A percentile compares a stretch with the other conserved stretches of the same genome.
These are phyloP conservation scores for Gaertneriomyces semiglobifer DNA, from an alignment of 192 early-diverging fungal genomes.

Conservation along the genomic window DNA sequence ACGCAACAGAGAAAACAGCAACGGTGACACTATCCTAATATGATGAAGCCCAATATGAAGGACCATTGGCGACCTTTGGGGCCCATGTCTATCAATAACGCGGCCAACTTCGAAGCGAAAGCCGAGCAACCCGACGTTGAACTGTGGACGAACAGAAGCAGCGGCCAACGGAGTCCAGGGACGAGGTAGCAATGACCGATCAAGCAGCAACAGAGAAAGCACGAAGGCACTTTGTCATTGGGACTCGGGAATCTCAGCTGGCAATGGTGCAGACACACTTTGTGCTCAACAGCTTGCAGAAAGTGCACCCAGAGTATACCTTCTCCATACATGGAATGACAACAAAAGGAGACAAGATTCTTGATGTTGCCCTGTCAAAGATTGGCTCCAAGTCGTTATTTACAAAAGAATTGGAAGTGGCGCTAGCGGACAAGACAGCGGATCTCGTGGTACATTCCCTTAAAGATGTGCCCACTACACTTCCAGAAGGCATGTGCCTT, in stretches of 20 bases:
- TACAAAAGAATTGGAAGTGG: constrained; percentile 85
- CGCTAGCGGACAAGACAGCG: constrained; percentile 61
- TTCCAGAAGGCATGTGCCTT: constrained; percentile 77
- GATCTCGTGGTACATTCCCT: constrained; percentile 91
- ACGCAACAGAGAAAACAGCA: no score
- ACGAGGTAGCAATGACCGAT: no score
- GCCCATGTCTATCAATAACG: no score
- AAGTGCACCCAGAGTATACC: constrained; percentile 24
- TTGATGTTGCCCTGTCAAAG: constrained; percentile 77
- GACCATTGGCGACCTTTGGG: no score
- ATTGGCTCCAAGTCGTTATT: constrained; percentile 90
- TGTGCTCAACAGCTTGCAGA: constrained; percentile 58
- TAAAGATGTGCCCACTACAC: constrained; percentile 86
- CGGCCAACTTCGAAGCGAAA: no score
- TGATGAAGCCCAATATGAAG: no score
- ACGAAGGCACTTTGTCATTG: constrained; percentile 36
- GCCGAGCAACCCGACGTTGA: no score
- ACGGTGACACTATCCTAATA: no score
- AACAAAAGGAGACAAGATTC: constrained; percentile 70
- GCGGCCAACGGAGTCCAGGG: no score
- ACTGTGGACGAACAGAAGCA: no score
- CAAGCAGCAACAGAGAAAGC: background rate
- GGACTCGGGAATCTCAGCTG: constrained; percentile 82
- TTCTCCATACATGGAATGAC: constrained; percentile 51
- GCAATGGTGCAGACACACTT: constrained; percentile 81